Conservation (phyloP, 257 asterid genomes). For the Solanum pennellii region DNA sequence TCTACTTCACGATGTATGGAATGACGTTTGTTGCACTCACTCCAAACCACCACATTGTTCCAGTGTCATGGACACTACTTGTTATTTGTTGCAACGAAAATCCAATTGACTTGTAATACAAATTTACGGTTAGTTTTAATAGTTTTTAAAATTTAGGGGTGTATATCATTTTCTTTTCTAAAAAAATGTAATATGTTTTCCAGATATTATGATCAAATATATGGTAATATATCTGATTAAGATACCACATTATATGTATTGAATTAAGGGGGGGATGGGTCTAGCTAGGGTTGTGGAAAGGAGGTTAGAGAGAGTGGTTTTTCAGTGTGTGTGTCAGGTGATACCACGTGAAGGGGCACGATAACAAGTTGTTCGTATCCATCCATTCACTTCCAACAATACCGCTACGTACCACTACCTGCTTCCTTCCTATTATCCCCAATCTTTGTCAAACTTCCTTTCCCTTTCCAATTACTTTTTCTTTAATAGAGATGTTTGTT, state of each 20-base stretch:
- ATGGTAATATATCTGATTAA: too few species aligned
- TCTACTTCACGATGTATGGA: too few species aligned
- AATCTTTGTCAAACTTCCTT: background rate
- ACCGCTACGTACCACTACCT: background rate
- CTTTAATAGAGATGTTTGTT: background rate
- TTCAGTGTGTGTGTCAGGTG: background rate
- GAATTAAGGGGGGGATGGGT: background rate
- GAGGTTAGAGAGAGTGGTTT: background rate
- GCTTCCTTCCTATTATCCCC: background rate
- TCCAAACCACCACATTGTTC: too few species aligned
- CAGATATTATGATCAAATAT: too few species aligned
- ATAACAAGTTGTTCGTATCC: background rate
- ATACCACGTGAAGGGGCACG: background rate
- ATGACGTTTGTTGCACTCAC: too few species aligned
- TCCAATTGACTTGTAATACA: too few species aligned
- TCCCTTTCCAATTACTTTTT: background rate
- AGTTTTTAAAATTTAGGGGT: too few species aligned
- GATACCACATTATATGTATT: background rate
- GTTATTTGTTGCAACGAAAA: too few species aligned
- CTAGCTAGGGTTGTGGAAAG: background rate
- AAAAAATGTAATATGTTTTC: too few species aligned
- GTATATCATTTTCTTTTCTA: too few species aligned
- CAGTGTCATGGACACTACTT: too few species aligned
- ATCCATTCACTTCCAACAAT: background rate
- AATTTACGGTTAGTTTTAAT: too few species aligned